phyloP scores from a whole-genome alignment of 1,284 basidiomycete genomes.

The Cystobasidiaceae sp. region DNA sequence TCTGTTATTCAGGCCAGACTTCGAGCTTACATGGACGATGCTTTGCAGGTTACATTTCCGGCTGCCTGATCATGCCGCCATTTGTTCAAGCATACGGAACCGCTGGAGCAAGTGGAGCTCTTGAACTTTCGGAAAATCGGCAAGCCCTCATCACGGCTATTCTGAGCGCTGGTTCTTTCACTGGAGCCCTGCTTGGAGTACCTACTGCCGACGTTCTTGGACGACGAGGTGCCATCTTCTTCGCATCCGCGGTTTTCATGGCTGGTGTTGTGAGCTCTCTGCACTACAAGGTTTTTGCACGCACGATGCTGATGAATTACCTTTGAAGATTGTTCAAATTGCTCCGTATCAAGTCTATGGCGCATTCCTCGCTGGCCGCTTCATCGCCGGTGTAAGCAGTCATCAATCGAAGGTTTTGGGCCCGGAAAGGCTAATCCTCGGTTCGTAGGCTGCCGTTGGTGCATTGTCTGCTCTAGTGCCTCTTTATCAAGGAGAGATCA shows the following conservation, averaged over 20 bases:
- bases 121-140: conserved; percentile 3
- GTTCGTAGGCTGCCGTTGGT: conserved; percentile 19
- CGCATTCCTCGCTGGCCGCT: conserved; percentile 30
- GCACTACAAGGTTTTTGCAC: not conserved
- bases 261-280: conserved; percentile 12
- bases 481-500: conserved; percentile 30
- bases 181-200: conserved; percentile 56
- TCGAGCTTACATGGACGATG: no score
- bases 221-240: conserved; percentile 22
- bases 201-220: conserved; percentile 26
- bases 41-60: conserved; percentile 54
- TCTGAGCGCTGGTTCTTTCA: conserved; percentile 63
- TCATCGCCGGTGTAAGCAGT: conserved; percentile 20
- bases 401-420: not conserved
- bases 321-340: conserved; percentile 26
- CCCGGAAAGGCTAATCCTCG: not conserved
- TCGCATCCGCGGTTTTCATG: conserved; percentile 5
- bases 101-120: not conserved
- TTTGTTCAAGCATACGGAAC: conserved; percentile 54
- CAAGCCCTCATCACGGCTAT: conserved; percentile 59
- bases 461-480: conserved; percentile 31
- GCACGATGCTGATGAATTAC: not conserved
- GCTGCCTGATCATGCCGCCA: conserved; percentile 73
- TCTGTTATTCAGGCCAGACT: not conserved
- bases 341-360: conserved; percentile 18